These are phyloP conservation scores for Auricularia cornea DNA, from an alignment of 768 basidiomycete genomes.

Conservation along the genomic window DNA sequence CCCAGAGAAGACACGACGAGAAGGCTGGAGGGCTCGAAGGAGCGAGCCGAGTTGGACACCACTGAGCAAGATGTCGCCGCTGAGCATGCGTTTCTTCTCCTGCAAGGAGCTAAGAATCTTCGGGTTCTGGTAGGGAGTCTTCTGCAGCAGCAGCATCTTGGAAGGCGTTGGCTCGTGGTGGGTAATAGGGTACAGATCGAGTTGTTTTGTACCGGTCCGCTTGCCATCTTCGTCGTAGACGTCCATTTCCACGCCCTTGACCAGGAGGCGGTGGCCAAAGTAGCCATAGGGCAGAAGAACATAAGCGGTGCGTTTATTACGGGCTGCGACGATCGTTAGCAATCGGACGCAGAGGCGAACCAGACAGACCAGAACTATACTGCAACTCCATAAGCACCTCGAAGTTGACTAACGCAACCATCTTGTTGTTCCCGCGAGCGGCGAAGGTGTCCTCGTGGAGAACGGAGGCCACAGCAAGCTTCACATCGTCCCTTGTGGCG, in stretches of 20 bases:
- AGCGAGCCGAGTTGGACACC: neutral
- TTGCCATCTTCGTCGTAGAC: neutral
- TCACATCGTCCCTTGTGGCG: neutral
- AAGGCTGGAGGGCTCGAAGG: neutral
- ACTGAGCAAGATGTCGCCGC: neutral
- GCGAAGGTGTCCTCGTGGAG: neutral
- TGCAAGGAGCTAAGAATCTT: neutral
- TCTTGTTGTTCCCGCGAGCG: neutral
- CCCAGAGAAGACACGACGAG: neutral
- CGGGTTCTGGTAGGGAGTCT: neutral
- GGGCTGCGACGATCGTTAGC: neutral
- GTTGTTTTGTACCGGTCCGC: neutral
- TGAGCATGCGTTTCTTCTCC: neutral
- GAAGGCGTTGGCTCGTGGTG: neutral
- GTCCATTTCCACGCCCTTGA: neutral
- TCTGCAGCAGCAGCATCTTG: neutral
- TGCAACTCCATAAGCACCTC: neutral
- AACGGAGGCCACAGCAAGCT: neutral
- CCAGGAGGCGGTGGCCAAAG: neutral
- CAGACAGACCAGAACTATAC: neutral
- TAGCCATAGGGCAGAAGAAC: neutral
- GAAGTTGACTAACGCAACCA: neutral
- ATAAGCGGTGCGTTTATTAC: neutral
- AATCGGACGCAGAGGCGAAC: too few species aligned
- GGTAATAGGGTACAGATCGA: neutral